Evolutionary conservation across 306 rosid species (phyloP), one percentile per base, ranked within the genome.

Genomic region (Astragalus membranaceus): DNA sequence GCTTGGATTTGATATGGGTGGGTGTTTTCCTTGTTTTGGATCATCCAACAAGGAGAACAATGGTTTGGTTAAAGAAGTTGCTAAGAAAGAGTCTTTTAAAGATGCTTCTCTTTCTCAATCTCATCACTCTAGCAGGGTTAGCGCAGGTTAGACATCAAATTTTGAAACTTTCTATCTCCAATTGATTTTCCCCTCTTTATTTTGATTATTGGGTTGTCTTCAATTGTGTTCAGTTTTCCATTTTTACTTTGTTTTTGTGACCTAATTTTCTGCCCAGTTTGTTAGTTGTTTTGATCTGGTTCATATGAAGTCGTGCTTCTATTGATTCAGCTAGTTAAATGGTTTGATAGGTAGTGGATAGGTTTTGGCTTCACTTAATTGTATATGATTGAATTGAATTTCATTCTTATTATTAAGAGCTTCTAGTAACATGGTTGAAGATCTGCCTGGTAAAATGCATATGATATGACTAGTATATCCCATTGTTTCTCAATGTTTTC

Each of bases 21-120:
- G 96, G 81, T 94, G 99, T 80, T 90, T 94, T 78, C 98, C 97
- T 81, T 94, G 99, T 81, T 87, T 85, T 85, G 91, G 91, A 88
- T 92, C 96, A 86, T 86, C 96, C 80, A 79, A 87, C 83, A 69
- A 87, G 65, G 92, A 78, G 74, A 91, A 72, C 47, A 77, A 66
- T 78, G 70, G 78, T 65, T 87, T 73, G 54, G 86, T 80, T 1
- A 94, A 91, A 77, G 95, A 88, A 79, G 86, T 82, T 65, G 82
- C 83, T 8, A 85, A 83, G 67, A 91, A 91, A 76, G 97, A 91
- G 32, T 84, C 94, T 53, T 81, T 73, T 36, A 91, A 88, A 70
- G 96, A 91, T 52, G 85, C 86, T 79, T 81, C 96, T 67, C 59
- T 81, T 79, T 58, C 85, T 82, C 97, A 86, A 81, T 76, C 92